Conservation (phyloP, 371 early-diverging fungal genomes). For the Haplosporangium sp. region DNA sequence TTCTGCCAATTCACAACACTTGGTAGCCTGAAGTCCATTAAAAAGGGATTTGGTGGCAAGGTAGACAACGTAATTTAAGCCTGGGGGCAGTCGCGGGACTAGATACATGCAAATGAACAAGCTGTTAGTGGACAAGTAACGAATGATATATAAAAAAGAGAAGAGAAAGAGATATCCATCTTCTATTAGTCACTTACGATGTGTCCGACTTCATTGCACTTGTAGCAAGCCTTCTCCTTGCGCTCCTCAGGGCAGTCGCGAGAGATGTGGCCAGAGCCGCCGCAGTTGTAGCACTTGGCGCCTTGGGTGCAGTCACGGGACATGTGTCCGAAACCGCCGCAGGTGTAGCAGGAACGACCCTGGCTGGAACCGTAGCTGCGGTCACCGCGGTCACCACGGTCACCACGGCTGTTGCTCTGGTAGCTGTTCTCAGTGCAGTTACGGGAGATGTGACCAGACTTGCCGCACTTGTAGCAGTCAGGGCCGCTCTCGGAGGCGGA, state of each 20-base stretch:
- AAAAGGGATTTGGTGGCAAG: constrained; percentile 6
- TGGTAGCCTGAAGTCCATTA: constrained; percentile 21
- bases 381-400: constrained; percentile 45
- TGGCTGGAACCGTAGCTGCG: constrained; percentile 27
- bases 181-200: constrained; percentile 44
- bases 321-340: constrained; percentile 65
- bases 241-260: constrained; percentile 66
- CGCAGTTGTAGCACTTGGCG: constrained; percentile 79
- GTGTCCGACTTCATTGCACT: constrained; percentile 71
- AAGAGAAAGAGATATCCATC: too few relatives aligned
- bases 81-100: constrained; percentile 58
- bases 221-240: constrained; percentile 72
- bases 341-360: constrained; percentile 64
- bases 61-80: constrained; percentile 21
- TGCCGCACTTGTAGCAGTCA: constrained; percentile 69
- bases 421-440: constrained; percentile 64
- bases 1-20: constrained; percentile 50
- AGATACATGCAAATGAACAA: background rate
- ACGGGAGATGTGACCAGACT: constrained; percentile 72
- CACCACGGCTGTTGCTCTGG: constrained; percentile 49
- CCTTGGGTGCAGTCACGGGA: constrained; percentile 59
- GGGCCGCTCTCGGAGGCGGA: constrained; percentile 60
- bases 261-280: constrained; percentile 59
- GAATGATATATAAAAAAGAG: background rate
- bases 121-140: background rate